phyloP scores from a whole-genome alignment of 2,329 filamentous ascomycete species.

The Fusarium nelsonii region DNA sequence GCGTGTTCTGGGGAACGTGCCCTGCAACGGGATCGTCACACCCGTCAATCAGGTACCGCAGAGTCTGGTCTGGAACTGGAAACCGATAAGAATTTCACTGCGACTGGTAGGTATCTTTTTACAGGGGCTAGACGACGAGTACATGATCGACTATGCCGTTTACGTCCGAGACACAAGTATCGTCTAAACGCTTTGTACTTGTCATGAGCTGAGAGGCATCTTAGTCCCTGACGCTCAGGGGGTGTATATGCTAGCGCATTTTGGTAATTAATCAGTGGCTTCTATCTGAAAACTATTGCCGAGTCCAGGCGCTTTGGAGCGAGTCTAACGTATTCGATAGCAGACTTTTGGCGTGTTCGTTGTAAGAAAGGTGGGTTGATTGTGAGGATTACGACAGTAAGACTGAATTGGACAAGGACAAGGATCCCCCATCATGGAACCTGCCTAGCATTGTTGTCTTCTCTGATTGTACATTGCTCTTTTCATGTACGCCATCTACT shows the following conservation, averaged over 20 bases:
- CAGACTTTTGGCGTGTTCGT: conserved; percentile 10
- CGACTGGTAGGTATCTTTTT: conserved; percentile 33
- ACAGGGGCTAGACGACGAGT: conserved; percentile 11
- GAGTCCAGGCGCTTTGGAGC: conserved; percentile 26
- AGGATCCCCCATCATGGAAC: conserved; percentile 13
- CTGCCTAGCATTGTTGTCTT: conserved; percentile 14
- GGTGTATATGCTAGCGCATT: conserved; percentile 19
- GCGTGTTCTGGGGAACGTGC: conserved; percentile 37
- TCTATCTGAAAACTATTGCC: conserved; percentile 25
- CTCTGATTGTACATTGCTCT: conserved; percentile 21
- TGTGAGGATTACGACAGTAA: conserved; percentile 21
- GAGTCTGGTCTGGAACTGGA: neutral
- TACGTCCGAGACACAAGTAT: conserved; percentile 17
- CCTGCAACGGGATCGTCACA: conserved; percentile 36
- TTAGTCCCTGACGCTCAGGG: conserved; percentile 21
- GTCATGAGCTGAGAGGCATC: neutral
- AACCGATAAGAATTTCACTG: conserved; percentile 12
- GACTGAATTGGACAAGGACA: conserved; percentile 22
- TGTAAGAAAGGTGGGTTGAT: conserved; percentile 4
- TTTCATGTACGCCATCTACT: conserved; percentile 25
- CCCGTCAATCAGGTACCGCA: conserved; percentile 31
- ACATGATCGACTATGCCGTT: conserved; percentile 7
- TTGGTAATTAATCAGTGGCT: conserved; percentile 20
- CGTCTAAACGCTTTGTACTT: conserved; percentile 5
- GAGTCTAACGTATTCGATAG: conserved; percentile 11